Evolutionary conservation across 1,284 basidiomycete genomes (phyloP).

Genomic region (Neolentinus lepideus): DNA sequence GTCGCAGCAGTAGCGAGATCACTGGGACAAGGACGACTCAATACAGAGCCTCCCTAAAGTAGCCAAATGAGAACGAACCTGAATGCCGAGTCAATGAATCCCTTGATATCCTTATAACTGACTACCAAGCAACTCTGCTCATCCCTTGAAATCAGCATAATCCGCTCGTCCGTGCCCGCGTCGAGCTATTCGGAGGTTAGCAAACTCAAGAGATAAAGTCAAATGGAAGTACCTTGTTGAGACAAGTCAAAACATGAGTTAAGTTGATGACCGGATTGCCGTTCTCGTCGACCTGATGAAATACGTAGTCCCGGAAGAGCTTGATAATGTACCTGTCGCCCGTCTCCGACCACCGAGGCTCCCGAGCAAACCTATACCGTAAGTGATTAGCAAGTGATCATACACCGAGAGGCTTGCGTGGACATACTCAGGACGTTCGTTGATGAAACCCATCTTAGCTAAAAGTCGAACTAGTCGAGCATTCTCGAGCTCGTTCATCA

Average conservation of each 20-base stretch:
- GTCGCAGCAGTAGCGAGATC: conserved; percentile 1
- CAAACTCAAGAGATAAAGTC: not conserved
- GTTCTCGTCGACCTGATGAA: conserved; percentile 92
- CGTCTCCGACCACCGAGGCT: conserved; percentile 95
- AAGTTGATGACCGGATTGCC: conserved; percentile 89
- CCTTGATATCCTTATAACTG: conserved; percentile 88
- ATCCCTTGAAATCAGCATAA: conserved; percentile 93
- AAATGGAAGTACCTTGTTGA: conserved; percentile 70
- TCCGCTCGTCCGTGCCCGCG: conserved; percentile 85
- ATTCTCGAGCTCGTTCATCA: conserved; percentile 94
- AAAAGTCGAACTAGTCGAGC: conserved; percentile 88
- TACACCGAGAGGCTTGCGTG: not conserved
- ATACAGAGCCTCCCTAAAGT: too few species aligned
- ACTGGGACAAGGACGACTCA: not conserved
- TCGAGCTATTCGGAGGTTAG: conserved; percentile 59
- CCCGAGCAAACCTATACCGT: conserved; percentile 76
- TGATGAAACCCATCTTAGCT: conserved; percentile 96
- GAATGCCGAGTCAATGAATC: conserved; percentile 80
- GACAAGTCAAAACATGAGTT: conserved; percentile 82
- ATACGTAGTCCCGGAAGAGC: conserved; percentile 97
- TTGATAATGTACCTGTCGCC: conserved; percentile 98
- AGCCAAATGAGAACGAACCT: conserved; percentile 36
- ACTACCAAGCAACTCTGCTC: conserved; percentile 97
- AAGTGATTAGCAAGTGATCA: not conserved
- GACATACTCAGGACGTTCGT: conserved; percentile 92